Evolutionary conservation across 495 filamentous ascomycete genomes (phyloP).

Genomic region (Pseudotulostoma volvatum): DNA sequence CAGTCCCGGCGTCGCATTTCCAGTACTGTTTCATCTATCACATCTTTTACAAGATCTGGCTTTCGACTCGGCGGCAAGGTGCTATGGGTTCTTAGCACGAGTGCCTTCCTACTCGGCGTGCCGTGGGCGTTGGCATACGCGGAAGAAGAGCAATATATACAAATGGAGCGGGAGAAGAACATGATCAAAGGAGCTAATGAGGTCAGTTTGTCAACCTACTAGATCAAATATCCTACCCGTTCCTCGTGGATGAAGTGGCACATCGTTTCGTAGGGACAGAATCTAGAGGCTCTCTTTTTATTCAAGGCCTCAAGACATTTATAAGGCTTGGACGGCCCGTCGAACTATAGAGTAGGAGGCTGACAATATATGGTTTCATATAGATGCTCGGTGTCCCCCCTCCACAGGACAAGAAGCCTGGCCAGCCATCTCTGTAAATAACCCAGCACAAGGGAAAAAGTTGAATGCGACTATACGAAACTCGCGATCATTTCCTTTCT

Average conservation of each 20-base stretch:
- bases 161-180: conserved; percentile 93
- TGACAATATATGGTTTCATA: too few relatives aligned
- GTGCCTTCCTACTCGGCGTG: conserved; percentile 74
- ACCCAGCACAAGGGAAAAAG: conserved; percentile 7
- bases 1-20: conserved; percentile 54
- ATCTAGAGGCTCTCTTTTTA: not conserved
- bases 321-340: too few relatives aligned
- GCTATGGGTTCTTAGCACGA: conserved; percentile 75
- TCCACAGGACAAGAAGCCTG: conserved; percentile 20
- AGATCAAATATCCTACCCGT: too few relatives aligned
- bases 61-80: conserved; percentile 61
- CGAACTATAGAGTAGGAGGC: too few relatives aligned
- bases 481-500: conserved; percentile 1
- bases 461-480: not conserved
- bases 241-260: too few relatives aligned
- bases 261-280: too few relatives aligned
- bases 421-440: conserved; percentile 27
- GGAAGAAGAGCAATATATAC: conserved; percentile 88
- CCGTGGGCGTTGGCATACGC: conserved; percentile 83
- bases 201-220: too few relatives aligned
- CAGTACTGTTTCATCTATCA: conserved; percentile 37
- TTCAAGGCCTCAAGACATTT: not conserved
- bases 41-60: conserved; percentile 42
- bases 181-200: conserved; percentile 75
- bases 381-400: conserved; percentile 29